Base-by-base conservation (phyloP, 2,329 filamentous ascomycete species). In the Stenocarpella maydis region DNA sequence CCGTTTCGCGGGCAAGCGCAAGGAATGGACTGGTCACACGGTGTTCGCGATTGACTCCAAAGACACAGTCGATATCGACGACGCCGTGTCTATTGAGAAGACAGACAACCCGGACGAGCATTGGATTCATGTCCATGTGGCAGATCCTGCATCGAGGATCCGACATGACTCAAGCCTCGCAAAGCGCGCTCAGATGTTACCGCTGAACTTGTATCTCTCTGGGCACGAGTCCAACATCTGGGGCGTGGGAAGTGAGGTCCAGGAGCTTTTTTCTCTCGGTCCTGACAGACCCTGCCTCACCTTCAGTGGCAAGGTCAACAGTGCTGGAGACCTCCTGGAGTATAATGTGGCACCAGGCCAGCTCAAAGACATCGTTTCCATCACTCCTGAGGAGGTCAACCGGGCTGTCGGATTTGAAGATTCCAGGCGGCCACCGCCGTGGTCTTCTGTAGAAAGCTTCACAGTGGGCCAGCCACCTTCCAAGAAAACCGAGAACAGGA, bases 71-170 rank as follows among this genome's bases (percentile, higher is more conserved):
- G 89, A 95, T 74, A 91, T 96, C 69, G 93, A 97, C 73, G 93
- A 97, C 76, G 93, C 90, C 1, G 80, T 97, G 10, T 95, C 92
- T 0, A 76, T 96, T 9, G 90, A 94, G 75, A 77, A 79, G 54
- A 86, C 90, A 1, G 79, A 82, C 4, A 81, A 78, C 21, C 71
- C 83, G 24, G 77, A 83, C 63, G 84, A 91, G 73, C 88, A 87
- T 75, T 96, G 93, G 93, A 82, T 95, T 37, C 92, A 94, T 75
- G 80, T 94, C 39, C 93, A 96, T 77, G 86, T 92, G 50, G 93
- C 93, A 17, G 93, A 96, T 75, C 92, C 92, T 10, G 91, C 91
- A 2, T 92, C 93, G 6, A 87, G 88, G 69, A 88, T 96, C 72
- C 74, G 81, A 24, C 87, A 88, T 21, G 82, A 87, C 26, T 88